phyloP scores from a whole-genome alignment of 1,284 basidiomycete species.

The Uromyces viciae-fabae region DNA sequence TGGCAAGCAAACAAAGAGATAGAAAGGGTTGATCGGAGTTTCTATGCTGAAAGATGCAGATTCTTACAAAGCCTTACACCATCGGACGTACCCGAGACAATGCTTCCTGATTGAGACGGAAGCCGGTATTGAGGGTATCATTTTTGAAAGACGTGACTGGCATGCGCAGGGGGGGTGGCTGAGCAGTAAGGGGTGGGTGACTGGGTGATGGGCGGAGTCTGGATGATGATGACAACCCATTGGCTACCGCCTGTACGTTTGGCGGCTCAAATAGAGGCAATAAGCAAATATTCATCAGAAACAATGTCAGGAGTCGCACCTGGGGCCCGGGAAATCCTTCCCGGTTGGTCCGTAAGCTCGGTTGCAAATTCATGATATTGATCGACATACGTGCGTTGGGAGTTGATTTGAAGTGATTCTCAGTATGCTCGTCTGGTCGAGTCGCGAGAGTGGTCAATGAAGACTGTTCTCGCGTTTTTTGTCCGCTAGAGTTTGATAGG shows the following conservation, averaged over 20 bases:
- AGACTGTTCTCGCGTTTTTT: background rate
- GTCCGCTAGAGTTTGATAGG: conserved; percentile 7
- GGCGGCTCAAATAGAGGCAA: background rate
- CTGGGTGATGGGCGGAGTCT: conserved; percentile 8
- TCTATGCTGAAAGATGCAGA: background rate
- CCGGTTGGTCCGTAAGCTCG: background rate
- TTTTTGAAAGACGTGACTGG: background rate
- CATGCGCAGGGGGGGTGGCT: too few species aligned
- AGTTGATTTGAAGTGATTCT: background rate
- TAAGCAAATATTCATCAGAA: background rate
- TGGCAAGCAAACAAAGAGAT: background rate
- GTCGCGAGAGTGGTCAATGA: background rate
- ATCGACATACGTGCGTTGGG: background rate
- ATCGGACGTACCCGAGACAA: background rate
- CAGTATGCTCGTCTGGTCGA: background rate
- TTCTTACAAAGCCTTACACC: too few species aligned
- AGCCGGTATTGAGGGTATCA: background rate
- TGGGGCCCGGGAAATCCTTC: background rate
- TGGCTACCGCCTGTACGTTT: background rate
- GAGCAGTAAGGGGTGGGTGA: background rate
- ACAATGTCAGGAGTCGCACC: background rate
- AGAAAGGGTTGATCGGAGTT: background rate
- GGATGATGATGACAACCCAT: background rate
- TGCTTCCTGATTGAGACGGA: background rate
- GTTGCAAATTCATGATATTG: background rate